A percentile compares a stretch with the other conserved stretches of the same genome.
phyloP scores from a whole-genome alignment of 2,329 filamentous ascomycete species.

The Orbilia oligospora region DNA sequence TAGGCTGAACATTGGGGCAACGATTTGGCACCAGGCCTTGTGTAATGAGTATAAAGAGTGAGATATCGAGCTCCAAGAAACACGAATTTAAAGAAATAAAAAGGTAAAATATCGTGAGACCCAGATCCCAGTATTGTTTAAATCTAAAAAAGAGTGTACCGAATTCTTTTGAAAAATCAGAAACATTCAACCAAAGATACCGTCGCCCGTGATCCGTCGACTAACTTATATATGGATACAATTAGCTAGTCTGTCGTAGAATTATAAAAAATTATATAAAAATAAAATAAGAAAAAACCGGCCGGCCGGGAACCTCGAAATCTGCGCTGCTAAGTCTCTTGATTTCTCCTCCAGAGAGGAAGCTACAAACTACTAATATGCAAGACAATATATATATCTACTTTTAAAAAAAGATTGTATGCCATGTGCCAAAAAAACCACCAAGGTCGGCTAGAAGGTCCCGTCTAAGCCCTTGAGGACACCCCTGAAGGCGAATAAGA shows the following conservation, averaged over 20 bases:
- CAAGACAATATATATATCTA: no score
- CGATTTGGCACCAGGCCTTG: neutral
- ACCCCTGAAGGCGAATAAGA: neutral
- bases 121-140: neutral
- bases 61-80: no score
- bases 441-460: neutral
- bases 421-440: neutral
- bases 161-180: no score
- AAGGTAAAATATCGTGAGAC: neutral
- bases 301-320: neutral
- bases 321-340: neutral
- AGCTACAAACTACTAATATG: neutral
- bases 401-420: no score
- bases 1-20: neutral
- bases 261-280: no score
- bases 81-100: no score
- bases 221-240: neutral
- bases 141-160: neutral
- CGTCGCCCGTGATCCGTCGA: no score
- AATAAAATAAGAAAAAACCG: neutral
- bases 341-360: neutral
- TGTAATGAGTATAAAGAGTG: neutral
- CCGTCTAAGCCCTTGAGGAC: constrained; percentile 7
- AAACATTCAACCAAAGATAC: no score
- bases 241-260: neutral